Percentiles rank a stretch among this genome's conserved stretches.
These are phyloP conservation scores for Setomelanomma holmii DNA, from an alignment of 2,329 filamentous ascomycete species.

Conservation along the genomic window DNA sequence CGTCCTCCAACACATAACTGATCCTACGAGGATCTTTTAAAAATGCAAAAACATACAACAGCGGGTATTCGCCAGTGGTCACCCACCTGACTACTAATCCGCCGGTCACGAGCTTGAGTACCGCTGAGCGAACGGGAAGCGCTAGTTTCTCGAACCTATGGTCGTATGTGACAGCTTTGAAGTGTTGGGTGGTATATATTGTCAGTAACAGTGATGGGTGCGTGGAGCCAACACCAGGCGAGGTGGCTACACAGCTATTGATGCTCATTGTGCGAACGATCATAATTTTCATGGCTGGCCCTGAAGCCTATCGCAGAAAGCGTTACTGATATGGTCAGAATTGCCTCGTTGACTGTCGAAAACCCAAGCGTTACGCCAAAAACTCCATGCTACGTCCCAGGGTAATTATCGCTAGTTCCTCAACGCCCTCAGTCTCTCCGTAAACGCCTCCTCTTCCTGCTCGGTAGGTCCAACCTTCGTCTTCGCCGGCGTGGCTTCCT, in stretches of 20 bases:
- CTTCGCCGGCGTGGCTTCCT: conserved; percentile 62
- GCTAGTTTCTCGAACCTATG: not conserved
- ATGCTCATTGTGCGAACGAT: too few species aligned
- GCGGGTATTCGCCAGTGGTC: not conserved
- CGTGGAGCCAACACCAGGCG: too few species aligned
- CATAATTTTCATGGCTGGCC: too few species aligned
- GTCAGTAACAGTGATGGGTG: too few species aligned
- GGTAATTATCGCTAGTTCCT: conserved; percentile 44
- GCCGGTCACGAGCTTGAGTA: not conserved
- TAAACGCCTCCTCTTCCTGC: conserved; percentile 79
- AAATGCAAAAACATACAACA: not conserved
- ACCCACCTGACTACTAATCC: not conserved
- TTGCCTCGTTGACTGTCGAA: not conserved
- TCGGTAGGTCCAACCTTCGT: conserved; percentile 71
- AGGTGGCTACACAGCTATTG: too few species aligned
- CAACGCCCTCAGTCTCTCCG: conserved; percentile 63
- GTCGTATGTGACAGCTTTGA: not conserved
- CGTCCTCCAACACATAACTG: too few species aligned
- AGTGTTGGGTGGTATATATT: not conserved
- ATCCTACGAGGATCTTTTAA: not conserved
- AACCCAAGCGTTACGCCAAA: not conserved
- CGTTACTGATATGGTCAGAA: not conserved
- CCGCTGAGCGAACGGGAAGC: not conserved
- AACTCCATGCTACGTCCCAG: not conserved
- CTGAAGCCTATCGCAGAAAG: not conserved